Percentiles rank a stretch among this genome's conserved stretches.
These are phyloP conservation scores for Xylariaceae sp. DNA, from an alignment of 2,329 filamentous ascomycete species.

Conservation along the genomic window DNA sequence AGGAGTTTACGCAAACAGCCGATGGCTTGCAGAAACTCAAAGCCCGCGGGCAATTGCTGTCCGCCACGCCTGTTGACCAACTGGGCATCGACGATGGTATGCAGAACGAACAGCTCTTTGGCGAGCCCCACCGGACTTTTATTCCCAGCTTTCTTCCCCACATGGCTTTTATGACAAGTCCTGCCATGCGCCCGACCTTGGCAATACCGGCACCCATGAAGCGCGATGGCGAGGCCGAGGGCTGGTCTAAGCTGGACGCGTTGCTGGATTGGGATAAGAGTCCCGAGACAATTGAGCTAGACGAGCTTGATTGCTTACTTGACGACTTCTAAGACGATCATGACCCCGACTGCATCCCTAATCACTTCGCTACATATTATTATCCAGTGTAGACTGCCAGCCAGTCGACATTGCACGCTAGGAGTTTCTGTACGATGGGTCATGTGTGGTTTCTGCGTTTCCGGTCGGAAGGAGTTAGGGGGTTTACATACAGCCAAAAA, in stretches of 20 bases:
- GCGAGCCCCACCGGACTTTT: slow-evolving; percentile 37
- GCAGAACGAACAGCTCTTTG: slow-evolving; percentile 53
- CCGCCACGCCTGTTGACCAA: slow-evolving; percentile 35
- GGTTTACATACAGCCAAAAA: slow-evolving; percentile 10
- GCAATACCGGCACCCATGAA: slow-evolving; percentile 41
- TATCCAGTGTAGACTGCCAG: slow-evolving; percentile 1
- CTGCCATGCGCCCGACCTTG: slow-evolving; percentile 49
- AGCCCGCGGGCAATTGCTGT: slow-evolving; percentile 45
- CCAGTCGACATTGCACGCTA: slow-evolving; percentile 10
- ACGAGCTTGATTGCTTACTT: slow-evolving; percentile 86
- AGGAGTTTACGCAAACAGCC: slow-evolving; percentile 94
- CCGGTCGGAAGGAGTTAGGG: slow-evolving; percentile 23
- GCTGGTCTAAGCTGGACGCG: slow-evolving; percentile 43
- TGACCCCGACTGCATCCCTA: not conserved
- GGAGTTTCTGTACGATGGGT: slow-evolving; percentile 24
- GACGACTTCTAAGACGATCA: slow-evolving; percentile 59
- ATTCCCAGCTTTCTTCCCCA: slow-evolving; percentile 34
- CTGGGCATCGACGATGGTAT: slow-evolving; percentile 40
- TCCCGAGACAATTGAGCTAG: slow-evolving; percentile 85
- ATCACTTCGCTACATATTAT: slow-evolving; percentile 2
- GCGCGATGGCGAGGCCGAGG: slow-evolving; percentile 38
- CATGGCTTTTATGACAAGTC: slow-evolving; percentile 49
- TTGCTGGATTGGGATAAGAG: slow-evolving; percentile 61
- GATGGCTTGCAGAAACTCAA: slow-evolving; percentile 71
- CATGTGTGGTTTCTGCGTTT: slow-evolving; percentile 2